A percentile compares a stretch with the other conserved stretches of the same genome.
Evolutionary conservation across 169 alveolate species (phyloP).

Genomic region (Plasmodium ovale): DNA sequence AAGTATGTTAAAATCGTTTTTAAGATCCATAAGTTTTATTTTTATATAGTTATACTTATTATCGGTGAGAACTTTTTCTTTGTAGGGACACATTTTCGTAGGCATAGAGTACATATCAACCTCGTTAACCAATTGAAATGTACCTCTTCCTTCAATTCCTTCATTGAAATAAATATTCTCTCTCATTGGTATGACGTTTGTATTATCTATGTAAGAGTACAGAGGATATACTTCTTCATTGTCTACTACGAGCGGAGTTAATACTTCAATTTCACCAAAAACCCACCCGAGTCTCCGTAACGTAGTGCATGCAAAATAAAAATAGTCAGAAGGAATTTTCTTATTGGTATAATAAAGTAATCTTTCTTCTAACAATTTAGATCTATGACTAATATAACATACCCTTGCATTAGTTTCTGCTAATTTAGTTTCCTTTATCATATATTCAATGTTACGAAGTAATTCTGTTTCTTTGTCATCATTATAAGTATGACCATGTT

Average conservation of each 20-base stretch:
- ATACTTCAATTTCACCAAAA: conserved; percentile 57
- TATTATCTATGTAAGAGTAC: conserved; percentile 40
- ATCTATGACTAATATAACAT: conserved; percentile 60
- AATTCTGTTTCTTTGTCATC: conserved; percentile 52
- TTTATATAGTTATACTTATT: conserved; percentile 53
- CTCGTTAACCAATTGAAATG: conserved; percentile 31
- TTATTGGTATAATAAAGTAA: conserved; percentile 15
- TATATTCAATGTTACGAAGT: conserved; percentile 6
- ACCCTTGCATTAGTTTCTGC: conserved; percentile 65
- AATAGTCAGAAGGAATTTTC: conserved; percentile 54
- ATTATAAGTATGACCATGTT: conserved; percentile 42
- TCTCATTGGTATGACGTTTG: conserved; percentile 55
- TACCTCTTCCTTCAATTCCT: conserved; percentile 51
- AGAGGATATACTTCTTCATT: conserved; percentile 26
- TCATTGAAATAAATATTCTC: conserved; percentile 59
- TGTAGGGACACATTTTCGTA: conserved; percentile 48
- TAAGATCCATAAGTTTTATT: conserved; percentile 43
- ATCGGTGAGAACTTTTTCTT: conserved; percentile 23
- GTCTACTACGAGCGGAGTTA: neutral
- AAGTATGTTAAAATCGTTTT: conserved; percentile 49
- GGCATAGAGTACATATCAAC: conserved; percentile 59
- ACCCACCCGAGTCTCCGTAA: conserved; percentile 59
- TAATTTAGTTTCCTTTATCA: conserved; percentile 61
- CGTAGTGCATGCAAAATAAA: conserved; percentile 58
- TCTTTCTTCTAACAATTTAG: conserved; percentile 55